A percentile compares a stretch with the other conserved stretches of the same genome.
Conservation (phyloP, 331 rosid genomes). For the Acacia concinna region DNA sequence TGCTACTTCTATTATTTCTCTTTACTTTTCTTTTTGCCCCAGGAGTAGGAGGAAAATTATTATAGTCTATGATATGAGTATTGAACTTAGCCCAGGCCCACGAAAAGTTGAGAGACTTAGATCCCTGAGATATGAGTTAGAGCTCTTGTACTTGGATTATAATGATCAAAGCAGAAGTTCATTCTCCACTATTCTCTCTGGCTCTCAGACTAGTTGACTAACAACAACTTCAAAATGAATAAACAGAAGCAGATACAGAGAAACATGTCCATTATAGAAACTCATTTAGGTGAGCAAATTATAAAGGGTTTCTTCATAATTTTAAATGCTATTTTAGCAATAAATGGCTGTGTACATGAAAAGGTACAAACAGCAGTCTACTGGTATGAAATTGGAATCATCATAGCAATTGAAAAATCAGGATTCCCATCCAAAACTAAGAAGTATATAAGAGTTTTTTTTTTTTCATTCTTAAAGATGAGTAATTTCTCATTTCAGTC, state of each 20-base stretch:
- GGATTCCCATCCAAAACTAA: background rate
- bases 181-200: background rate
- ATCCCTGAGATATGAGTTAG: background rate
- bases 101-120: background rate
- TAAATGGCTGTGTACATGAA: background rate
- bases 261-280: background rate
- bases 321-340: slow-evolving; percentile 6
- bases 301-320: background rate
- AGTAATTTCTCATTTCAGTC: background rate
- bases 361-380: background rate
- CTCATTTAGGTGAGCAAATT: background rate
- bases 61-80: background rate
- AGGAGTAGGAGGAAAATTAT: background rate
- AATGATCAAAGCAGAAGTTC: background rate
- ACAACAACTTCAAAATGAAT: background rate
- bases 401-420: background rate
- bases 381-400: background rate
- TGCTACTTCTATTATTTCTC: background rate
- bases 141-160: background rate
- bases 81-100: background rate
- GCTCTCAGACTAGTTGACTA: background rate
- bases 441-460: background rate
- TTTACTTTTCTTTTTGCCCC: background rate
- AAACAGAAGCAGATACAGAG: background rate
- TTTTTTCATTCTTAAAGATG: background rate